Evolutionary conservation across 768 basidiomycete species (phyloP).

Genomic region (Suillus plorans): DNA sequence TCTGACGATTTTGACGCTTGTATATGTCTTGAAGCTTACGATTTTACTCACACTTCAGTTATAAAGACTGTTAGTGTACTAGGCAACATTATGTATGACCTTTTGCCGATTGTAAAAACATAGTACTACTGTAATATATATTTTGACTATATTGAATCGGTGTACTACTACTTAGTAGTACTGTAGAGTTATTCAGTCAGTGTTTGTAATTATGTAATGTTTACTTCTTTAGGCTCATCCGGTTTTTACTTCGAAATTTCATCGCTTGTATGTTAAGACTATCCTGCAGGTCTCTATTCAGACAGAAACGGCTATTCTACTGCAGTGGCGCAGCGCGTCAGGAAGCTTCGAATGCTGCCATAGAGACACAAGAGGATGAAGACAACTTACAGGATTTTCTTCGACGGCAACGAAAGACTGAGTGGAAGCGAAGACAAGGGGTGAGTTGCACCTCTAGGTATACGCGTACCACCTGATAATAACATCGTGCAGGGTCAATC

Average conservation of each 20-base stretch:
- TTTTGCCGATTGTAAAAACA: neutral
- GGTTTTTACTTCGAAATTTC: neutral
- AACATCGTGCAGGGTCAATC: conserved; percentile 55
- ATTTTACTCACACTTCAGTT: neutral
- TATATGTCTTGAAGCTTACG: neutral
- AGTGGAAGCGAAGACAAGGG: conserved; percentile 74
- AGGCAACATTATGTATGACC: neutral
- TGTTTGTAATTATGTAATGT: neutral
- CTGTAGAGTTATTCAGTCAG: neutral
- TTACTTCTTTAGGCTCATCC: neutral
- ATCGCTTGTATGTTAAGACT: conserved; percentile 15
- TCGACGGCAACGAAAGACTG: conserved; percentile 55
- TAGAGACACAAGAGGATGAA: neutral
- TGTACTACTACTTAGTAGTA: neutral
- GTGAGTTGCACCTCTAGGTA: conserved; percentile 37
- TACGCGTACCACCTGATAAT: conserved; percentile 8
- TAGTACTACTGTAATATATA: neutral
- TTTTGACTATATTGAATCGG: neutral
- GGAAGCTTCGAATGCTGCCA: neutral
- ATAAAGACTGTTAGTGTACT: neutral
- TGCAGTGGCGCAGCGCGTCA: neutral
- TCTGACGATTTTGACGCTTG: neutral
- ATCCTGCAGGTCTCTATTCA: conserved; percentile 3
- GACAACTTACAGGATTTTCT: neutral
- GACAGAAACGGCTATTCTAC: neutral